Evolutionary conservation across 1,139 yeast species (phyloP).

Genomic region (Zhuliangozyma blackwelliae): DNA sequence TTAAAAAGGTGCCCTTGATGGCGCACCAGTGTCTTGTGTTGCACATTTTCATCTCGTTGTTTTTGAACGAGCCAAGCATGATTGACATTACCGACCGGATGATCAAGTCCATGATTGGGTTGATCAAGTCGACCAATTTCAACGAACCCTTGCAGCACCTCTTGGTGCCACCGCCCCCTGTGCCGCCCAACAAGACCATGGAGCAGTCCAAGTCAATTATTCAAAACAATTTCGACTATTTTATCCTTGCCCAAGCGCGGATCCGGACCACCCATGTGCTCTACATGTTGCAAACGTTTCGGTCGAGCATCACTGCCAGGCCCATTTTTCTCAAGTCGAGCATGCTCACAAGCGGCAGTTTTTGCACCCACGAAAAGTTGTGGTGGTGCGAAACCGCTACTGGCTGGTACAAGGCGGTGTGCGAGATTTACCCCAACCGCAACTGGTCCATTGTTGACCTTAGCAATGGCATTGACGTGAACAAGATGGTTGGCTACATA

Average conservation of each 20-base stretch:
- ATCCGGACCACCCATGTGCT: conserved; percentile 82
- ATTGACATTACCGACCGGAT: conserved; percentile 73
- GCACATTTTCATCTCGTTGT: conserved; percentile 77
- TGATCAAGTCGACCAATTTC: conserved; percentile 72
- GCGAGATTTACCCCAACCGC: conserved; percentile 11
- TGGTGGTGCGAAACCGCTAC: conserved; percentile 59
- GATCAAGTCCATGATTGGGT: conserved; percentile 70
- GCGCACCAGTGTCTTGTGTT: conserved; percentile 82
- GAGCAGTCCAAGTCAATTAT: conserved; percentile 13
- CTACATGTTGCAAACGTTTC: conserved; percentile 65
- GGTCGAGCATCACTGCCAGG: conserved; percentile 63
- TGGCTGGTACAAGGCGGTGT: conserved; percentile 50
- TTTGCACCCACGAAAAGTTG: conserved; percentile 63
- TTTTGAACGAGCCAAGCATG: conserved; percentile 71
- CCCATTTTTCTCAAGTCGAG: conserved; percentile 52
- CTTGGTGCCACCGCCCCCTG: conserved; percentile 51
- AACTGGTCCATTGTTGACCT: conserved; percentile 39
- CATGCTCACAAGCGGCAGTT: conserved; percentile 69
- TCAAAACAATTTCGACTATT: conserved; percentile 61
- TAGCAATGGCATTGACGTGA: conserved; percentile 54
- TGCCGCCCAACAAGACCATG: conserved; percentile 16
- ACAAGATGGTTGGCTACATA: conserved; percentile 41
- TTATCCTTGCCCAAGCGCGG: conserved; percentile 75
- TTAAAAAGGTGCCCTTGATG: conserved; percentile 75
- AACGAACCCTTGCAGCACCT: conserved; percentile 66